Conservation (phyloP, 2,329 filamentous ascomycete genomes). For the Claviceps sp. region DNA sequence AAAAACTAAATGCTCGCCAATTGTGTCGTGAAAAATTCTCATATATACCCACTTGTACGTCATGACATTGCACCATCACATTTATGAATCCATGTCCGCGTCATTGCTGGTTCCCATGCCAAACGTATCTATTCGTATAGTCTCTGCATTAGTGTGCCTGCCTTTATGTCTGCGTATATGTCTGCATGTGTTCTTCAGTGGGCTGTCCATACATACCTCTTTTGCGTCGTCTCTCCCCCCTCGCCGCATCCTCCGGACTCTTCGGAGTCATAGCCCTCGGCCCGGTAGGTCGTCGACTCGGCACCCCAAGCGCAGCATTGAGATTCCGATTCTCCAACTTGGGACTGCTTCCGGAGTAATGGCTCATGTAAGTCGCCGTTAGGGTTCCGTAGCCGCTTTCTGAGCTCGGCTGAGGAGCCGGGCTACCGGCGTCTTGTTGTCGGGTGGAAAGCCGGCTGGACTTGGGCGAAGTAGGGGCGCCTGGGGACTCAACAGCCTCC, state of each 20-base stretch:
- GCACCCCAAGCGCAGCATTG: slow-evolving; percentile 37
- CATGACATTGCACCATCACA: background rate
- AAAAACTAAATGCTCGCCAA: too few relatives aligned
- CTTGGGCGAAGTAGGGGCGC: slow-evolving; percentile 31
- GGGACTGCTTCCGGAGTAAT: slow-evolving; percentile 41
- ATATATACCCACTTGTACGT: too few relatives aligned
- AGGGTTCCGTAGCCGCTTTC: slow-evolving; percentile 41
- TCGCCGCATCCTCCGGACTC: slow-evolving; percentile 31
- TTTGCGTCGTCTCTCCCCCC: slow-evolving; percentile 39
- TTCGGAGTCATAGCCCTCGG: slow-evolving; percentile 49
- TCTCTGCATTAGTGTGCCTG: background rate
- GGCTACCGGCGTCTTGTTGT: slow-evolving; percentile 37
- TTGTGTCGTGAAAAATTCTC: too few relatives aligned
- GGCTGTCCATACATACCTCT: slow-evolving; percentile 33
- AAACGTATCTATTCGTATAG: slow-evolving; percentile 10
- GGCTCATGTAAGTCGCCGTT: slow-evolving; percentile 32
- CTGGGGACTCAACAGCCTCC: slow-evolving; percentile 38
- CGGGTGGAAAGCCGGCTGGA: slow-evolving; percentile 36
- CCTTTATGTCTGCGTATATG: background rate
- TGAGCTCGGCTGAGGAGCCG: slow-evolving; percentile 41
- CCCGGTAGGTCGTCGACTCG: slow-evolving; percentile 41
- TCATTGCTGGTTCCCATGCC: slow-evolving; percentile 21
- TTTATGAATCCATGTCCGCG: slow-evolving; percentile 23
- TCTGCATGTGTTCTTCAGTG: background rate
- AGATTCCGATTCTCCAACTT: slow-evolving; percentile 44